These are phyloP conservation scores for Hyphopichia wangnamkhiaoensis DNA, from an alignment of 1,139 yeast genomes.

Conservation along the genomic window DNA sequence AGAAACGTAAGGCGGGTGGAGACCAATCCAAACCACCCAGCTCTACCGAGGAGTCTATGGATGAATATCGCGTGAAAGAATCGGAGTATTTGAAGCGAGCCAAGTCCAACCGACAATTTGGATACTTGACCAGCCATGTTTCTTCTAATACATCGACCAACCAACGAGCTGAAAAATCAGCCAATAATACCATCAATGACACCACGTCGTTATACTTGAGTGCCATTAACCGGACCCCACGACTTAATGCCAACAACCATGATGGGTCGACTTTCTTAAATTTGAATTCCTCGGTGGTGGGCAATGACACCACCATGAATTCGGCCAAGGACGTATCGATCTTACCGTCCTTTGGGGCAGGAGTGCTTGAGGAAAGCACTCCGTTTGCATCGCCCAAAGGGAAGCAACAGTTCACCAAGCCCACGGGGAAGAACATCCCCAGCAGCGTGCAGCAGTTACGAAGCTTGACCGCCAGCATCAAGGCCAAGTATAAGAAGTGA, in stretches of 20 bases:
- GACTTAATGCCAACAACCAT: constrained; percentile 1
- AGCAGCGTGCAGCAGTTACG: constrained; percentile 34
- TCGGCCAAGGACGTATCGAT: constrained; percentile 21
- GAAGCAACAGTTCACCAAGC: constrained; percentile 12
- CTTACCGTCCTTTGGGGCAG: constrained; percentile 31
- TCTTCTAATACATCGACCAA: constrained; percentile 11
- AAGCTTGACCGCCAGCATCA: constrained; percentile 39
- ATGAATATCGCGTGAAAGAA: constrained; percentile 26
- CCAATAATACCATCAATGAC: constrained; percentile 3
- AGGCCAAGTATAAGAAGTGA: constrained; percentile 26
- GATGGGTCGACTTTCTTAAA: constrained; percentile 19
- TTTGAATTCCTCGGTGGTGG: constrained; percentile 18
- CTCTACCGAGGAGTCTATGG: constrained; percentile 1
- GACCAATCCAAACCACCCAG: constrained; percentile 1
- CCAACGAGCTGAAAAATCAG: not conserved
- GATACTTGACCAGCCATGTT: constrained; percentile 38
- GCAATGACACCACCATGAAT: constrained; percentile 23
- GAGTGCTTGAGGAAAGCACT: constrained; percentile 42
- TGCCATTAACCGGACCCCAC: constrained; percentile 4
- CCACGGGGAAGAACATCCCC: constrained; percentile 16
- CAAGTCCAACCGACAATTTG: constrained; percentile 29
- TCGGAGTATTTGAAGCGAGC: constrained; percentile 29
- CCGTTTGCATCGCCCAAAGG: constrained; percentile 35
- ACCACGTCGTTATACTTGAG: constrained; percentile 2
- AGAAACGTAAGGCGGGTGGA: constrained; percentile 6